Evolutionary conservation across 2,329 filamentous ascomycete species (phyloP).

Genomic region (Colletotrichum liriopes): DNA sequence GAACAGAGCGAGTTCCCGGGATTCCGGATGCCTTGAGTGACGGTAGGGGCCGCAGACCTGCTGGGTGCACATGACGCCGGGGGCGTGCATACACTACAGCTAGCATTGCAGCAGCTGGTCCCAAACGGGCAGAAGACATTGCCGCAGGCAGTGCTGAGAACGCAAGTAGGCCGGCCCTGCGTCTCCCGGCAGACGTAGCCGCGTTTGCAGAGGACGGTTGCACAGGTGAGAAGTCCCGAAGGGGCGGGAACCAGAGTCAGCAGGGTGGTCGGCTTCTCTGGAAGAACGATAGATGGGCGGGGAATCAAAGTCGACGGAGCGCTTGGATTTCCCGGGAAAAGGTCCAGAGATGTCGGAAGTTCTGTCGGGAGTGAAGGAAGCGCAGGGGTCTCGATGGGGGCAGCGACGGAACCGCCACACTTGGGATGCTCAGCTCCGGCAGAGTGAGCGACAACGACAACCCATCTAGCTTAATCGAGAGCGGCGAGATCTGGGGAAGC

Average conservation of each 20-base stretch:
- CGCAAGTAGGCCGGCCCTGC: not conserved
- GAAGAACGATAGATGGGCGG: not conserved
- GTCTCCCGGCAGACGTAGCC: not conserved
- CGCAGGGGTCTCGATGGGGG: not conserved
- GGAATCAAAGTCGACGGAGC: not conserved
- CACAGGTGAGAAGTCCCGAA: not conserved
- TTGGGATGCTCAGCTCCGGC: not conserved
- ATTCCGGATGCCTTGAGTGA: too few species aligned
- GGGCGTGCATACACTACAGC: not conserved
- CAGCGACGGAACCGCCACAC: not conserved
- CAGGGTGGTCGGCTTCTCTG: not conserved
- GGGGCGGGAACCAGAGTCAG: not conserved
- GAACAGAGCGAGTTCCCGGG: not conserved
- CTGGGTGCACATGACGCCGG: not conserved
- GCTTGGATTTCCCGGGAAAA: not conserved
- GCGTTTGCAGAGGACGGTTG: not conserved
- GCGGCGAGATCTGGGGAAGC: too few species aligned
- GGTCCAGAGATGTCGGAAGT: not conserved
- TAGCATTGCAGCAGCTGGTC: not conserved
- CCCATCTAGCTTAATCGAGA: not conserved
- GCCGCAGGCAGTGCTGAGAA: not conserved
- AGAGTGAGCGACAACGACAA: not conserved
- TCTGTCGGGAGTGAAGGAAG: too few species aligned
- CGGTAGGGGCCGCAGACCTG: not conserved
- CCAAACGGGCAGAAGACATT: not conserved